These are phyloP conservation scores for Colletotrichum acutatum DNA, from an alignment of 2,329 filamentous ascomycete genomes.

Conservation along the genomic window DNA sequence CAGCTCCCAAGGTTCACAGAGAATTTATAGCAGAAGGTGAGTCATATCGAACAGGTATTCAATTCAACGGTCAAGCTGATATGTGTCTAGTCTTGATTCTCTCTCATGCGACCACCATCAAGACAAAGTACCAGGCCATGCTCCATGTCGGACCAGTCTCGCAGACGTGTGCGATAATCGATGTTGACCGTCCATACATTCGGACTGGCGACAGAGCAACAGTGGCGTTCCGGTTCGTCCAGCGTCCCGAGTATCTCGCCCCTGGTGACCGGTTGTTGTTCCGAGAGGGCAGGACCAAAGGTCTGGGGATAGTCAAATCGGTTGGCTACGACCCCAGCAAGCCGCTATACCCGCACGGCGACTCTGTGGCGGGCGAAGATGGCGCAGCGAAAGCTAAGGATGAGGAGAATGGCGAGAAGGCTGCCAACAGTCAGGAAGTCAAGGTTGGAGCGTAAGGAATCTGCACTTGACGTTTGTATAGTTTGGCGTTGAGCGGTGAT, in stretches of 20 bases:
- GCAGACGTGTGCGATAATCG: conserved; percentile 96
- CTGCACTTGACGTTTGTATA: background rate
- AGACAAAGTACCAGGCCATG: conserved; percentile 97
- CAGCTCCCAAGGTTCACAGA: conserved; percentile 75
- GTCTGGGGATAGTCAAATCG: conserved; percentile 91
- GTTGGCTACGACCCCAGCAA: conserved; percentile 82
- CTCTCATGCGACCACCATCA: conserved; percentile 96
- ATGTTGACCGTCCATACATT: conserved; percentile 96
- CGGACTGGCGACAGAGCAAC: conserved; percentile 93
- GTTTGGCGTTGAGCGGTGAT: conserved; percentile 9
- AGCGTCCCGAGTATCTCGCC: conserved; percentile 90
- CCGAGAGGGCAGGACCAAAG: conserved; percentile 94
- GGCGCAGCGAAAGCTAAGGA: background rate
- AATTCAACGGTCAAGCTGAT: background rate
- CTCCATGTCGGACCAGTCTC: conserved; percentile 94
- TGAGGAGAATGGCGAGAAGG: conserved; percentile 15
- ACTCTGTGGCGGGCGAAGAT: background rate
- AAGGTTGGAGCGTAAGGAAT: conserved; percentile 18
- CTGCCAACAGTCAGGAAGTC: conserved; percentile 23
- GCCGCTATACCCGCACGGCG: conserved; percentile 48
- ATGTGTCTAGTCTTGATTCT: conserved; percentile 80
- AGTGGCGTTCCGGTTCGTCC: conserved; percentile 94
- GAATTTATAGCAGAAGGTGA: conserved; percentile 84
- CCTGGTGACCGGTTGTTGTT: conserved; percentile 92
- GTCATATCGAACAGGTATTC: conserved; percentile 21